These are phyloP conservation scores for Auriscalpium orientale DNA, from an alignment of 768 basidiomycete genomes.

Conservation along the genomic window DNA sequence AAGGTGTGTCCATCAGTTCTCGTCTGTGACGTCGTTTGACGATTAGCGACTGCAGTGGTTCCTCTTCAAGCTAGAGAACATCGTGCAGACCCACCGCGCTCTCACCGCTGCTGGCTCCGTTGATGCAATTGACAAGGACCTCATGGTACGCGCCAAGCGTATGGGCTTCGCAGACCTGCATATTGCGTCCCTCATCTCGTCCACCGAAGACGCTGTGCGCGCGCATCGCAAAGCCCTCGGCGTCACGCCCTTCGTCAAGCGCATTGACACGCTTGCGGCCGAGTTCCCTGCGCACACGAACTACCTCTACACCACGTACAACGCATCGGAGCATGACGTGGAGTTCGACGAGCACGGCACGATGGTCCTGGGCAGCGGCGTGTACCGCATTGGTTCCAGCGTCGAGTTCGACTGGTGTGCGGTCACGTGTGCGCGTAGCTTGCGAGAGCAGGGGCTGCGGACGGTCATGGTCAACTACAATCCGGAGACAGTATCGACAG, in stretches of 20 bases:
- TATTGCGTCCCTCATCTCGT: conserved; percentile 73
- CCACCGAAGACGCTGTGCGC: conserved; percentile 74
- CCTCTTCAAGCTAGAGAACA: conserved; percentile 98
- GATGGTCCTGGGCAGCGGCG: conserved; percentile 98
- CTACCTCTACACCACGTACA: conserved; percentile 99
- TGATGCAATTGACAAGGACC: conserved; percentile 59
- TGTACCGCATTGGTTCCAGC: conserved; percentile 96
- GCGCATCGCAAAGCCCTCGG: conserved; percentile 78
- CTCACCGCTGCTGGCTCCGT: conserved; percentile 67
- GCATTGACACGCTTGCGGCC: conserved; percentile 97
- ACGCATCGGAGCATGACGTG: conserved; percentile 92
- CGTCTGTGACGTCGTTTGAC: not conserved
- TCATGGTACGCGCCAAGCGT: conserved; percentile 83
- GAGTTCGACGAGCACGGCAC: conserved; percentile 94
- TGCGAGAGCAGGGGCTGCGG: conserved; percentile 86
- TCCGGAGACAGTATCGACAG: conserved; percentile 98
- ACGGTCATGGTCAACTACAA: conserved; percentile 99
- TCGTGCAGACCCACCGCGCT: conserved; percentile 78
- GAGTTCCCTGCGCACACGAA: conserved; percentile 99
- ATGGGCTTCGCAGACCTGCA: conserved; percentile 95
- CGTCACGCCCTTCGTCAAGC: conserved; percentile 96
- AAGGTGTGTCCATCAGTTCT: conserved; percentile 43
- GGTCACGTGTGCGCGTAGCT: conserved; percentile 92
- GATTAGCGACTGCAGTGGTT: conserved; percentile 62
- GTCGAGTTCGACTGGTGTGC: conserved; percentile 99